Conservation (phyloP, 2,329 filamentous ascomycete species). For the Claviceps sorghi region DNA sequence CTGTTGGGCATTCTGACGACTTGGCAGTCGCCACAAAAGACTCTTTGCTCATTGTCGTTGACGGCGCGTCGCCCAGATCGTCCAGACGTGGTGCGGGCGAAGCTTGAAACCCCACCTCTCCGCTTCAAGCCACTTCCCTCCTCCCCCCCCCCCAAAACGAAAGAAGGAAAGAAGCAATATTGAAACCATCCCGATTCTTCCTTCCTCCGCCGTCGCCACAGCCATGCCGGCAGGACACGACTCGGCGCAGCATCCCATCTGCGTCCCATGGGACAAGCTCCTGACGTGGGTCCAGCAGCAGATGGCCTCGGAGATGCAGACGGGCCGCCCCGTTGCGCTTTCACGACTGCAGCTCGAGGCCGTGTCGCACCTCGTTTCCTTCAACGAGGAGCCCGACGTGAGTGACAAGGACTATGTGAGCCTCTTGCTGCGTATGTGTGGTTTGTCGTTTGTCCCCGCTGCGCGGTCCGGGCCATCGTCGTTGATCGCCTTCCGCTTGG, state of each 20-base stretch:
- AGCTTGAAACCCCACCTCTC: neutral
- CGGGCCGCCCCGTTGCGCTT: slow-evolving; percentile 21
- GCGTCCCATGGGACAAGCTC: slow-evolving; percentile 20
- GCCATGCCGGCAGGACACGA: slow-evolving; percentile 1
- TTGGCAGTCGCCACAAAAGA: neutral
- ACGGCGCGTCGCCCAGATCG: neutral
- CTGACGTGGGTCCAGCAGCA: slow-evolving; percentile 27
- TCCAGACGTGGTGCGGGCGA: neutral
- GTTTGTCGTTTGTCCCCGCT: neutral
- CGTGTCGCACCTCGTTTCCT: slow-evolving; percentile 24
- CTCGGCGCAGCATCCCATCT: neutral
- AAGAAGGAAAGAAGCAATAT: too few relatives aligned
- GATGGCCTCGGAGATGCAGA: slow-evolving; percentile 19
- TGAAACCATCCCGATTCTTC: neutral
- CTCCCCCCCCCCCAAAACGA: too few relatives aligned
- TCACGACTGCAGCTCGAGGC: slow-evolving; percentile 24
- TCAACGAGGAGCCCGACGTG: slow-evolving; percentile 15
- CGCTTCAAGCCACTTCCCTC: neutral
- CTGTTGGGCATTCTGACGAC: neutral
- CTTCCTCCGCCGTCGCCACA: neutral
- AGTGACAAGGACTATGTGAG: slow-evolving; percentile 16
- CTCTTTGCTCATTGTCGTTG: neutral
- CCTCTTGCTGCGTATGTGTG: slow-evolving; percentile 14
- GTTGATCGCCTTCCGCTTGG: too few relatives aligned
- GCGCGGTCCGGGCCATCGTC: neutral